These are phyloP conservation scores for Verticillium zaregamsianum DNA, from an alignment of 2,329 filamentous ascomycete genomes.

Conservation along the genomic window DNA sequence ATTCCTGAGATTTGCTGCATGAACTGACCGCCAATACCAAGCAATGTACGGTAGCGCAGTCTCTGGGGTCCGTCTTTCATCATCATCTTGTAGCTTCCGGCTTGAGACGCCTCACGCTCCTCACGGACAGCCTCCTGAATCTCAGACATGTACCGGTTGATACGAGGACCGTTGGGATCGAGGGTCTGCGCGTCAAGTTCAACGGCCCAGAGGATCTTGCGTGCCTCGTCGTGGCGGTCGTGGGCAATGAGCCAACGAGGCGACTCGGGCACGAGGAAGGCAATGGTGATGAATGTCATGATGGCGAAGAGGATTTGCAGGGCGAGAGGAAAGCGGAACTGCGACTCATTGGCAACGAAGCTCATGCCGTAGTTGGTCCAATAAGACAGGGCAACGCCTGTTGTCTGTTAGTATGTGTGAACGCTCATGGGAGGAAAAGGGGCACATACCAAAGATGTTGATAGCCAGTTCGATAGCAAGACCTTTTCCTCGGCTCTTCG, in stretches of 20 bases:
- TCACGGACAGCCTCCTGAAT: constrained; percentile 35
- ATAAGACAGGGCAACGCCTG: constrained; percentile 25
- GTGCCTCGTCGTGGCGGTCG: constrained; percentile 38
- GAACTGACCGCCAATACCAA: constrained; percentile 39
- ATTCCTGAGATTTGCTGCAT: constrained; percentile 35
- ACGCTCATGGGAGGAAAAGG: not conserved
- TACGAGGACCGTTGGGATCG: constrained; percentile 18
- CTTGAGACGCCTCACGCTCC: constrained; percentile 30
- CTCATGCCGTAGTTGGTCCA: constrained; percentile 35
- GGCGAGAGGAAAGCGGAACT: constrained; percentile 41
- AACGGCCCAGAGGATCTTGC: constrained; percentile 26
- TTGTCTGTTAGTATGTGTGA: not conserved
- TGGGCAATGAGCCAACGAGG: constrained; percentile 45
- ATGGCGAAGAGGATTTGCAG: constrained; percentile 38
- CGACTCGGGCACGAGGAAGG: constrained; percentile 34
- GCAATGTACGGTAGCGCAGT: constrained; percentile 32
- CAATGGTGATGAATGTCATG: constrained; percentile 24
- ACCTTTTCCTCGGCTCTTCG: constrained; percentile 30
- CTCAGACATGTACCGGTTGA: constrained; percentile 24
- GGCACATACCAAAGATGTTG: constrained; percentile 25
- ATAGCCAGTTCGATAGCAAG: constrained; percentile 27
- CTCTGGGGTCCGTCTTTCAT: constrained; percentile 37
- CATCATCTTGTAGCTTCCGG: constrained; percentile 27
- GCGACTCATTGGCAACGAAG: constrained; percentile 26
- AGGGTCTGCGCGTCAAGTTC: constrained; percentile 20